Evolutionary conservation across 176 grass and related monocot genomes (phyloP), one percentile per base, ranked within the genome.

Genomic region (Chloris gayana): DNA sequence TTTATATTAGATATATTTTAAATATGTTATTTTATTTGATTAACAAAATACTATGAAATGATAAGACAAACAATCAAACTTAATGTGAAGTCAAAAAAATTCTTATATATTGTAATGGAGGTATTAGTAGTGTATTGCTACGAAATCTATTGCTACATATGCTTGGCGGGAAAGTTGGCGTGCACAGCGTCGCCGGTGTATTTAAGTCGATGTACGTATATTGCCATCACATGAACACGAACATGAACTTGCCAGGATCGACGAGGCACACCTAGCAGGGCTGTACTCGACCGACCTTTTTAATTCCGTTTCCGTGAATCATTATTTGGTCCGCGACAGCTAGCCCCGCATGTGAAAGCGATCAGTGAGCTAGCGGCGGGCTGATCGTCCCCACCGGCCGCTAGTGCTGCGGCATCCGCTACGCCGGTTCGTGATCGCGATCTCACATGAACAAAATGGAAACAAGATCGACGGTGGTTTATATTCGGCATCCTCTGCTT

Each of bases 341-440:
- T 64, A 73, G 58, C 69, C 35, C 18, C 2, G 70, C 81, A 31
- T 24, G 81, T 68, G 79, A 80, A 49, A 74, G 27, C 49, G 49
- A 80, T 80, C 31, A 25, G 2, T 12, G 33, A 26, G 53, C 50
- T 54, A 54, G 50, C 34, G 38, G 58, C 67, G 73, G 67, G 10
- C 6, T 27, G 72, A 4, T 75, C 64, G 24, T 15, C 24, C 54
- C 60, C 50, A n/a, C 22, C 12, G 69, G 57, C 75, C 77, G 56
- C 29, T 27, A 44, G 30, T 44, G 31, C 13, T 13, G 22, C 72
- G 37, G 22, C 51, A n/a, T n/a, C 35, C 1, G 39, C 54, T 77
- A 77, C 74, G 66, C 56, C 64, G 2, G 67, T 65, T 53, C 24
- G 6, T 19, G 59, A 44, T 67, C 44, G 59, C 37, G 80, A 78